Evolutionary conservation across 257 asterid genomes (phyloP), one percentile per base, ranked within the genome.

Genomic region (Nicotiana benthamiana): DNA sequence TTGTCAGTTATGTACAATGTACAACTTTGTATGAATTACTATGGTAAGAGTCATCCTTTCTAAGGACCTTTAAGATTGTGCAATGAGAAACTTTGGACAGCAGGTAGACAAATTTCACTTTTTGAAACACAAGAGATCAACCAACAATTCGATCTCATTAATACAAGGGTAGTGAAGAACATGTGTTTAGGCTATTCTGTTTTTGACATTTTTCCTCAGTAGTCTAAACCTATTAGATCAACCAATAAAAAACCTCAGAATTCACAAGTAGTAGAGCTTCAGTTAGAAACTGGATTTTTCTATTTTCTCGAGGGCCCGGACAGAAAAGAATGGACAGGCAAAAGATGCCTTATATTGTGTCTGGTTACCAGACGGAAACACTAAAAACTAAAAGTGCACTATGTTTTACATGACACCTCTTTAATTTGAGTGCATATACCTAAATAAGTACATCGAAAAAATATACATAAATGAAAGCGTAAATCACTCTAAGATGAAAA

Each of bases 101-200:
- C 32, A 12, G 54, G 54, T 51, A 51, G 10, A 40, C n/a, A 68
- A 26, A n/a, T 10, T 68, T 11, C 12, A 36, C 56, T 68, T 28
- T 36, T 68, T 24, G 12, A 68, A 18, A 40, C 32, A 68, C 56
- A 10, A 51, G 99, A 76, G 40, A 68, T 40, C 43, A 68, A 68
- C n/a, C 76, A 68, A 11, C 53, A 40, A 20, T 36, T 68, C 30
- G 2, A 32, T 11, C 56, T 68, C 76, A 68, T 40, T 36, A 68
- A 68, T 20, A 68, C 18, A 40, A 68, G 76, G 20, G 22, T 68
- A 36, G 76, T 17, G 10, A 68, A 68, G 56, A 20, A 67, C 75
- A 67, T 67, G 75, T 34, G 28, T 68, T 24, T 40, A 40, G 76
- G 76, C n/a, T 67, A n/a, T 67, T 67, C 27, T 36, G 54, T n/a